A percentile compares a stretch with the other conserved stretches of the same genome.
These are phyloP conservation scores for Aspergillus fumigatus DNA, from an alignment of 2,329 filamentous ascomycete genomes.

Conservation along the genomic window DNA sequence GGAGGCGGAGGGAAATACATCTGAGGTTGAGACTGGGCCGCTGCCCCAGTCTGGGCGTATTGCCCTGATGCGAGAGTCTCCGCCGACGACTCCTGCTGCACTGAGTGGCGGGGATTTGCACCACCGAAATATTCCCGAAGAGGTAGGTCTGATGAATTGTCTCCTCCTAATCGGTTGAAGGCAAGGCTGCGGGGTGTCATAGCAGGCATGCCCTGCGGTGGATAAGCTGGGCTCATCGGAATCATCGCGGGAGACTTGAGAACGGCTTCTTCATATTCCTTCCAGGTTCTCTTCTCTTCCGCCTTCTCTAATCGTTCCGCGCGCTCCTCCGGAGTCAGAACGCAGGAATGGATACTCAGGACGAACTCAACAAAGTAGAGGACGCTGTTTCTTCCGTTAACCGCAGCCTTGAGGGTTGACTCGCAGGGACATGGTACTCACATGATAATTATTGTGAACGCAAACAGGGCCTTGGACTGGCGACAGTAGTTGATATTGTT, in stretches of 20 bases:
- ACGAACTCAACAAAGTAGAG: constrained; percentile 49
- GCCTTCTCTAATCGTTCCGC: constrained; percentile 29
- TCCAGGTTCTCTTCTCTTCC: constrained; percentile 34
- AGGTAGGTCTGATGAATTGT: constrained; percentile 37
- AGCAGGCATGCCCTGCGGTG: constrained; percentile 29
- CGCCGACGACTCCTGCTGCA: constrained; percentile 18
- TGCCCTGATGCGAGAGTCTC: constrained; percentile 13
- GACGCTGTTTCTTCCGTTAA: constrained; percentile 33
- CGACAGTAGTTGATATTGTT: constrained; percentile 51
- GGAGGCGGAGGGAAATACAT: constrained; percentile 44
- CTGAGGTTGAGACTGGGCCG: constrained; percentile 16
- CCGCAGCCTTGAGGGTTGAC: not conserved
- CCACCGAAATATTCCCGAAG: constrained; percentile 31
- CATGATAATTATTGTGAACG: constrained; percentile 53
- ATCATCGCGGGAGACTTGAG: constrained; percentile 35
- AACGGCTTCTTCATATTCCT: constrained; percentile 39
- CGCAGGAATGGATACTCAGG: constrained; percentile 46
- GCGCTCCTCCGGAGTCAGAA: constrained; percentile 38
- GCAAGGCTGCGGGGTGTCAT: constrained; percentile 41
- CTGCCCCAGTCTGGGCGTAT: constrained; percentile 6
- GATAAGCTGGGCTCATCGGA: constrained; percentile 28
- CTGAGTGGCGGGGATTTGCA: constrained; percentile 18
- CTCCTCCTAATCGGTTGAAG: constrained; percentile 37
- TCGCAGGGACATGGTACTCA: constrained; percentile 34
- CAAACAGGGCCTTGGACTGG: constrained; percentile 58